Evolutionary conservation across 257 asterid species (phyloP).

Genomic region (Gentiana straminea): DNA sequence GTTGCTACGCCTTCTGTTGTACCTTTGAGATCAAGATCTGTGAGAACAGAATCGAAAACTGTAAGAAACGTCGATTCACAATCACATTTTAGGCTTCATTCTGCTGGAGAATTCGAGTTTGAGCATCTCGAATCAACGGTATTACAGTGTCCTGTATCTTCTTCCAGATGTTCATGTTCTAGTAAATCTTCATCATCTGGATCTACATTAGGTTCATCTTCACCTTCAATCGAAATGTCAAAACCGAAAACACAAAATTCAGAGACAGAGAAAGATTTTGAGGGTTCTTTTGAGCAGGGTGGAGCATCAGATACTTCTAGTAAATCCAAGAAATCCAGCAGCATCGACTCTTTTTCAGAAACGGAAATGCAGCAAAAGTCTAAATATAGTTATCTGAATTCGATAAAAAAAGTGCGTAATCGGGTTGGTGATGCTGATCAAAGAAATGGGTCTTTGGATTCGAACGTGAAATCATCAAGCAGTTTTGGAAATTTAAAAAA

Average conservation of each 20-base stretch:
- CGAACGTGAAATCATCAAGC: conserved; percentile 8
- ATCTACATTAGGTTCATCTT: conserved; percentile 3
- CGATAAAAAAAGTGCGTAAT: conserved; percentile 18
- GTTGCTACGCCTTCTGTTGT: conserved; percentile 24
- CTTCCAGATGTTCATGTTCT: neutral
- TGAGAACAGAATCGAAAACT: conserved; percentile 28
- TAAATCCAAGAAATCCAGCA: conserved; percentile 18
- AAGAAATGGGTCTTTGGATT: conserved; percentile 20
- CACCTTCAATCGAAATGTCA: conserved; percentile 27
- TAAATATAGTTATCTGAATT: conserved; percentile 12
- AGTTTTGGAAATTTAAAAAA: too few species aligned
- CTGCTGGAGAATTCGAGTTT: conserved; percentile 48
- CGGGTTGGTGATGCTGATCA: conserved; percentile 23
- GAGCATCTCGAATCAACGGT: conserved; percentile 31
- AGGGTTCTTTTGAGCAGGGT: conserved; percentile 9
- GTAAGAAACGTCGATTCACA: conserved; percentile 10
- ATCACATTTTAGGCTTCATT: conserved; percentile 39
- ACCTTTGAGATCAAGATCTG: conserved; percentile 45
- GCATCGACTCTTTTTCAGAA: conserved; percentile 31
- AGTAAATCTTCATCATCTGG: conserved; percentile 10
- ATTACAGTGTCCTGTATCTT: conserved; percentile 12
- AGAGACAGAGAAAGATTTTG: conserved; percentile 16
- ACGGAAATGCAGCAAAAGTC: conserved; percentile 14
- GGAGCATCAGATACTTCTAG: conserved; percentile 14
- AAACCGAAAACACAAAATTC: conserved; percentile 15